These are phyloP conservation scores for Periconia sp. DNA, from an alignment of 2,329 filamentous ascomycete species.

Conservation along the genomic window DNA sequence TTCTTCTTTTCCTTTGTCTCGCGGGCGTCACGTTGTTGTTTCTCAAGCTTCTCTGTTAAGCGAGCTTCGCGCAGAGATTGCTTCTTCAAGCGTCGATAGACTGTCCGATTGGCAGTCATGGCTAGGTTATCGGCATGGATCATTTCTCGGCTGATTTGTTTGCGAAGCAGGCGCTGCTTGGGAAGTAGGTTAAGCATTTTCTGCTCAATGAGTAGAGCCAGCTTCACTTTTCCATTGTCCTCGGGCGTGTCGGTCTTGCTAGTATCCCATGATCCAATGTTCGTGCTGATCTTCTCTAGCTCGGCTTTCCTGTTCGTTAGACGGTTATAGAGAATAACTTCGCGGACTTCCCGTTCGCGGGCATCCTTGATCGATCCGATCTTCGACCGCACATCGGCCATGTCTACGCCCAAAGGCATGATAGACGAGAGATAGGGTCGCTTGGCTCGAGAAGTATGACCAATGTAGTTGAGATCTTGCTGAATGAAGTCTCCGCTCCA, in stretches of 20 bases:
- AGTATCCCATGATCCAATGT: slow-evolving; percentile 85
- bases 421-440: slow-evolving; percentile 84
- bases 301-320: slow-evolving; percentile 85
- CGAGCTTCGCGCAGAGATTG: slow-evolving; percentile 93
- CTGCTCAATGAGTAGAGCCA: slow-evolving; percentile 92
- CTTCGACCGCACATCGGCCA: slow-evolving; percentile 62
- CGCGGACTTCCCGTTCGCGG: slow-evolving; percentile 69
- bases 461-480: slow-evolving; percentile 74
- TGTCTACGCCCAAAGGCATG: slow-evolving; percentile 86
- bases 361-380: slow-evolving; percentile 21
- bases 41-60: slow-evolving; percentile 98
- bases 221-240: slow-evolving; percentile 78
- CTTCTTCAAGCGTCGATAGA: slow-evolving; percentile 95
- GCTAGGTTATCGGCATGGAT: slow-evolving; percentile 94
- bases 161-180: slow-evolving; percentile 84
- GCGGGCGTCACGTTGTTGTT: slow-evolving; percentile 94
- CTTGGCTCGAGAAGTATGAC: slow-evolving; percentile 77
- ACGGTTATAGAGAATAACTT: slow-evolving; percentile 87
- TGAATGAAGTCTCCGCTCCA: slow-evolving; percentile 48
- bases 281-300: slow-evolving; percentile 81
- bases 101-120: slow-evolving; percentile 92
- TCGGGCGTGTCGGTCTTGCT: slow-evolving; percentile 70
- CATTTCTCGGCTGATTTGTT: slow-evolving; percentile 89
- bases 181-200: slow-evolving; percentile 88
- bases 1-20: slow-evolving; percentile 98